Percentiles rank a stretch among this genome's conserved stretches.
Evolutionary conservation across 2,329 filamentous ascomycete species (phyloP).

Genomic region (Aspergillus piperis): DNA sequence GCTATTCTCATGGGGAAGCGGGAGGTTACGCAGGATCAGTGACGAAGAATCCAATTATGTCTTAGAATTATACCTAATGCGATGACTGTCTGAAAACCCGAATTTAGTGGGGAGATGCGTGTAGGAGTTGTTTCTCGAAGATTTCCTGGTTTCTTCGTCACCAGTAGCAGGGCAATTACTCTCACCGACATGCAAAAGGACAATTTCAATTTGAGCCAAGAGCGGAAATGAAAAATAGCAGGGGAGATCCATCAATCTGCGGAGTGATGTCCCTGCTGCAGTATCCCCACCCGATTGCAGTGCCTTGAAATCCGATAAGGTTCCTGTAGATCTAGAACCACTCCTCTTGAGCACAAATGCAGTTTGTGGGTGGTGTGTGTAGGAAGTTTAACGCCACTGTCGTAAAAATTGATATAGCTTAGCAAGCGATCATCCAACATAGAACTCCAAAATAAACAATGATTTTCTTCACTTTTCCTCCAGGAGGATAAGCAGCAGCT

Average conservation of each 20-base stretch:
- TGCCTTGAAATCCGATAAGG: conserved; percentile 3
- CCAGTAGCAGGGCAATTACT: background rate
- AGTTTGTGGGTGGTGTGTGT: background rate
- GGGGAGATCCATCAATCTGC: too few relatives aligned
- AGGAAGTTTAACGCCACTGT: background rate
- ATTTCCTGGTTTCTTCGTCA: background rate
- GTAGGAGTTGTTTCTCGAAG: background rate
- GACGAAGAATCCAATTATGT: background rate
- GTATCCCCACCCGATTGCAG: conserved; percentile 1
- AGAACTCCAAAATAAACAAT: too few relatives aligned
- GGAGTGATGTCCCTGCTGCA: background rate
- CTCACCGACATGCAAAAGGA: too few relatives aligned
- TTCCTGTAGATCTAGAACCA: background rate
- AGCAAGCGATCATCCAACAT: too few relatives aligned
- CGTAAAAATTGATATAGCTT: background rate
- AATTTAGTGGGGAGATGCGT: background rate
- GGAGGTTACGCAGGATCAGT: background rate
- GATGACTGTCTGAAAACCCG: background rate
- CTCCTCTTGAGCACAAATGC: background rate
- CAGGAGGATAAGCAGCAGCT: too few relatives aligned
- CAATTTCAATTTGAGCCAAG: too few relatives aligned
- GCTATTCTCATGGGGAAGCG: background rate
- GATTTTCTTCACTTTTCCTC: too few relatives aligned
- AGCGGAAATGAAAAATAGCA: too few relatives aligned
- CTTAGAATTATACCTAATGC: background rate